Evolutionary conservation across 768 basidiomycete species (phyloP).

Genomic region (Boletus patriciae): DNA sequence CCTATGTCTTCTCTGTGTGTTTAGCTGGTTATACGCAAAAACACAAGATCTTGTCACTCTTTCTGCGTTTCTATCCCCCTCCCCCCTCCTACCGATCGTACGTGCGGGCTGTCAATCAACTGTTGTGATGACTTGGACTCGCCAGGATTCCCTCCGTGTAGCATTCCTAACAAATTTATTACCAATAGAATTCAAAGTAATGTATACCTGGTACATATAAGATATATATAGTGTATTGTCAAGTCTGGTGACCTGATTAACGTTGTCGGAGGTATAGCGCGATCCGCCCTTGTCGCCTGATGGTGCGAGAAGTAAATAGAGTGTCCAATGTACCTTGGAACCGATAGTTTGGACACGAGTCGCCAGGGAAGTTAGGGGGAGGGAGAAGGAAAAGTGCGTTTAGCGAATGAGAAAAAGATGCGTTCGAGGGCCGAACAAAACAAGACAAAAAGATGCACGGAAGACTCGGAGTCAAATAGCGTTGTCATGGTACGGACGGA

Average conservation of each 20-base stretch:
- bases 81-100: neutral
- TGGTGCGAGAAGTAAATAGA: neutral
- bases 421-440: neutral
- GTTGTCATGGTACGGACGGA: neutral
- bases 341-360: neutral
- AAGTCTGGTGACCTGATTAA: neutral
- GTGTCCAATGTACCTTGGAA: neutral
- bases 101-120: neutral
- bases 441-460: neutral
- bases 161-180: neutral
- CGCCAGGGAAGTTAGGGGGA: neutral
- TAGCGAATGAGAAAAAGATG: neutral
- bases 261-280: neutral
- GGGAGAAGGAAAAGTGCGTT: neutral
- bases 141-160: neutral
- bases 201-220: neutral
- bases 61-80: neutral
- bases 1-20: slow-evolving; percentile 1
- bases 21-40: slow-evolving; percentile 16
- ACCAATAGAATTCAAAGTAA: slow-evolving; percentile 2
- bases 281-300: neutral
- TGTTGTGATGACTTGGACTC: neutral
- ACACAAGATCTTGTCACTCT: slow-evolving; percentile 11
- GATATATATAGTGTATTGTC: neutral
- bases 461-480: neutral